Evolutionary conservation across 768 basidiomycete genomes (phyloP).

Genomic region (Dentipellis fragilis): DNA sequence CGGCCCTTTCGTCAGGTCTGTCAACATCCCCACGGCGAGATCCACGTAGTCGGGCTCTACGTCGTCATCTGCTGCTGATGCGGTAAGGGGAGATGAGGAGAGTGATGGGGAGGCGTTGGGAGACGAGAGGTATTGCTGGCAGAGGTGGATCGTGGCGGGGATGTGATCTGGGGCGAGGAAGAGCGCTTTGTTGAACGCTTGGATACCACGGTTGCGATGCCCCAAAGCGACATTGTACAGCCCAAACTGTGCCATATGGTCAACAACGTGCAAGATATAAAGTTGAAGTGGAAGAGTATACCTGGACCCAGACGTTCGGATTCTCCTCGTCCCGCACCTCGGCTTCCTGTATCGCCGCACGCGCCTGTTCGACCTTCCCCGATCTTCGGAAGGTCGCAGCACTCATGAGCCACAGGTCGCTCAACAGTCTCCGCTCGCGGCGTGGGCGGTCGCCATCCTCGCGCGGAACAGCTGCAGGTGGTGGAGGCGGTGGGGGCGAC

Average conservation of each 20-base stretch:
- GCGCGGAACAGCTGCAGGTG: constrained; percentile 15
- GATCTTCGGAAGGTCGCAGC: constrained; percentile 88
- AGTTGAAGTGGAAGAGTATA: constrained; percentile 25
- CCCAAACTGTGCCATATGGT: constrained; percentile 43
- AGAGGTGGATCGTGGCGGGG: constrained; percentile 68
- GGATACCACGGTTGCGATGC: constrained; percentile 50
- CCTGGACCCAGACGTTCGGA: constrained; percentile 91
- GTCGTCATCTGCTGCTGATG: not conserved
- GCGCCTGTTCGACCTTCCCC: constrained; percentile 84
- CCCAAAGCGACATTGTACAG: constrained; percentile 58
- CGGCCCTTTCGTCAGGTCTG: constrained; percentile 61
- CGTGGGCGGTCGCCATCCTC: constrained; percentile 28
- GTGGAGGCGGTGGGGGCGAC: constrained; percentile 32
- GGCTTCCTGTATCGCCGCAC: constrained; percentile 89
- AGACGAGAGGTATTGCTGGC: constrained; percentile 54
- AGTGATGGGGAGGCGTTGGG: constrained; percentile 17
- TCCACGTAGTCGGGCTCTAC: constrained; percentile 46
- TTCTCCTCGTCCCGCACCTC: constrained; percentile 82
- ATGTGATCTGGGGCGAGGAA: constrained; percentile 77
- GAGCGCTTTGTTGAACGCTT: constrained; percentile 81
- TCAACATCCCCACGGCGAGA: constrained; percentile 73
- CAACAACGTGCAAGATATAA: not conserved
- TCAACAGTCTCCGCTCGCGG: constrained; percentile 58
- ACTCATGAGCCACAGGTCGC: constrained; percentile 87
- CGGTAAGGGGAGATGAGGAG: constrained; percentile 7